Conservation (phyloP, 116 monocot genomes). For the Zostera marina region DNA sequence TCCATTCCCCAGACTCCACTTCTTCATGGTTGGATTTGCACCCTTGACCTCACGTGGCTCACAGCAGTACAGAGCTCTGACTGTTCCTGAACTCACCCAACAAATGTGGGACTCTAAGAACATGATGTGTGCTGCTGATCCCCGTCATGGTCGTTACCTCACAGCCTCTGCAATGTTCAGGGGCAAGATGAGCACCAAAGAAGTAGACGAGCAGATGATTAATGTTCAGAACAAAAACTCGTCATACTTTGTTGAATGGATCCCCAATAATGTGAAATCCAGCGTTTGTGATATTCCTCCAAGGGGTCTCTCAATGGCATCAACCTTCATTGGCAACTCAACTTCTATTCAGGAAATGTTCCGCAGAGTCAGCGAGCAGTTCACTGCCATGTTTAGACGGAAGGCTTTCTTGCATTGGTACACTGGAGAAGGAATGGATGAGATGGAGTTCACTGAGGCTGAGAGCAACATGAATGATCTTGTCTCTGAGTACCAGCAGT, state of each 20-base stretch:
- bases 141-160: slow-evolving; percentile 49
- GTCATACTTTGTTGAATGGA: slow-evolving; percentile 51
- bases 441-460: slow-evolving; percentile 42
- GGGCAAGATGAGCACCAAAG: too few relatives aligned
- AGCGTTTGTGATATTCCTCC: slow-evolving; percentile 66
- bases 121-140: slow-evolving; percentile 58
- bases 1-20: slow-evolving; percentile 20
- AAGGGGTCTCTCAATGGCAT: slow-evolving; percentile 32
- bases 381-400: slow-evolving; percentile 48
- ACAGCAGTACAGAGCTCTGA: slow-evolving; percentile 37
- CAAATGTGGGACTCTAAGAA: slow-evolving; percentile 60
- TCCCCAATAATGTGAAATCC: slow-evolving; percentile 68
- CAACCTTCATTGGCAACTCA: slow-evolving; percentile 35
- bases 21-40: slow-evolving; percentile 35
- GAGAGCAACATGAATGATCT: slow-evolving; percentile 38
- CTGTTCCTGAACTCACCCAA: slow-evolving; percentile 46
- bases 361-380: slow-evolving; percentile 8
- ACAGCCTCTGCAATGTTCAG: slow-evolving; percentile 37
- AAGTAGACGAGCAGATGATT: not conserved
- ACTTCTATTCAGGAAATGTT: slow-evolving; percentile 4
- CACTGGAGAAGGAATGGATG: slow-evolving; percentile 64
- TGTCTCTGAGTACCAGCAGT: slow-evolving; percentile 28
- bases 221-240: slow-evolving; percentile 57
- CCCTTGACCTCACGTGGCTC: slow-evolving; percentile 22
- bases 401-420: slow-evolving; percentile 73